phyloP scores from a whole-genome alignment of 2,329 filamentous ascomycete species.

The Cladorrhinum sp. region DNA sequence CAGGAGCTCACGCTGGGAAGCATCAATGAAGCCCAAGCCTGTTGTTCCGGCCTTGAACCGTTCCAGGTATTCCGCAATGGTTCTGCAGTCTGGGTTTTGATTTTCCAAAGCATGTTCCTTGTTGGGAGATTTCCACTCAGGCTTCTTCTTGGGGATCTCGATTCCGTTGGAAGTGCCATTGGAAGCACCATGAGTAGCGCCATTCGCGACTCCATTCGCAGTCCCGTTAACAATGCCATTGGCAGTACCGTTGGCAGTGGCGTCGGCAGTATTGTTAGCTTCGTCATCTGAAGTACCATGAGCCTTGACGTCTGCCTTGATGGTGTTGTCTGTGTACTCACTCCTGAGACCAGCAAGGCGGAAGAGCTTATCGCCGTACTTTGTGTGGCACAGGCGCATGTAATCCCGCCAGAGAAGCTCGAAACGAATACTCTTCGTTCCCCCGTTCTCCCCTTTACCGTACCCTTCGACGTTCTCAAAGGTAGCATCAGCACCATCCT shows the following conservation, averaged over 20 bases:
- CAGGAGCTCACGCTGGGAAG: constrained; percentile 69
- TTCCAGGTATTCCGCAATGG: constrained; percentile 48
- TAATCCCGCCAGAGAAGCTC: constrained; percentile 79
- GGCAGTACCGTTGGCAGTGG: neutral
- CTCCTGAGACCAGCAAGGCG: constrained; percentile 60
- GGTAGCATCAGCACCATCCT: constrained; percentile 54
- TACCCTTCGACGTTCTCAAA: constrained; percentile 52
- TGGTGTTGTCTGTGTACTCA: constrained; percentile 35
- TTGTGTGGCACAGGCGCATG: constrained; percentile 71
- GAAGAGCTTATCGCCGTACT: constrained; percentile 66
- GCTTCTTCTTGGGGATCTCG: constrained; percentile 29
- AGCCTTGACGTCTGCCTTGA: constrained; percentile 35
- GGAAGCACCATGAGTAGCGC: too few relatives aligned
- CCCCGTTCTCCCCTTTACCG: constrained; percentile 67
- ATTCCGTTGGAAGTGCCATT: constrained; percentile 11
- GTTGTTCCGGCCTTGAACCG: constrained; percentile 66
- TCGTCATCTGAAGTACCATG: constrained; percentile 27
- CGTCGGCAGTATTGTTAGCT: neutral
- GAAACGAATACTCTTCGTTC: constrained; percentile 66
- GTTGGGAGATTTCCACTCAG: constrained; percentile 48
- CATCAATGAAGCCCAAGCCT: constrained; percentile 74
- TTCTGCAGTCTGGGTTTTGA: constrained; percentile 41
- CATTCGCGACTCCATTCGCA: too few relatives aligned
- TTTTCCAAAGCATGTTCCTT: constrained; percentile 31
- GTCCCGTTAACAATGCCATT: neutral